Percentiles rank a stretch among this genome's conserved stretches.
These are phyloP conservation scores for Calonectria honghensis DNA, from an alignment of 2,329 filamentous ascomycete species.

Conservation along the genomic window DNA sequence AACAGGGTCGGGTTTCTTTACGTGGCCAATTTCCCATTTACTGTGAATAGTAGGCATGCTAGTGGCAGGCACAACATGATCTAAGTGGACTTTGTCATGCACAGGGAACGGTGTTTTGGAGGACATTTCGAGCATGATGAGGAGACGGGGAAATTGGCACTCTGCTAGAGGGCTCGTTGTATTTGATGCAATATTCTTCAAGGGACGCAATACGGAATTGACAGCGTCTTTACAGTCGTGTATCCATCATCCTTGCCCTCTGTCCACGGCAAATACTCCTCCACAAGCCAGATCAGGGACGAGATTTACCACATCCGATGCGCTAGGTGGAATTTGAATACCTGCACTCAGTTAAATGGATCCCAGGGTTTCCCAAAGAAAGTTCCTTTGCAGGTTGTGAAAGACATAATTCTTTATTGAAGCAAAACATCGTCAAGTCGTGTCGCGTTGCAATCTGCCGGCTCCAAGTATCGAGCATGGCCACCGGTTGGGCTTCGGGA, in stretches of 20 bases:
- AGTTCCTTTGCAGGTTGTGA: not conserved
- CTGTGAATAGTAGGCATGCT: not conserved
- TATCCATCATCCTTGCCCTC: not conserved
- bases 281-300: not conserved
- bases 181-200: not conserved
- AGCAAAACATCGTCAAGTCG: not conserved
- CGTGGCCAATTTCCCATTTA: not conserved
- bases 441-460: not conserved
- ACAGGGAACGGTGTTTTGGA: not conserved
- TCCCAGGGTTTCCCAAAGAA: not conserved
- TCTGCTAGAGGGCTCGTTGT: not conserved
- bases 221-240: not conserved
- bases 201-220: not conserved
- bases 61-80: not conserved
- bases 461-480: not conserved
- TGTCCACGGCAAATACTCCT: not conserved
- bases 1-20: not conserved
- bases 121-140: not conserved
- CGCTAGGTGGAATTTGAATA: not conserved
- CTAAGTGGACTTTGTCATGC: not conserved
- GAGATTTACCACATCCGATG: not conserved
- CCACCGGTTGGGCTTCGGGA: not conserved
- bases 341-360: not conserved
- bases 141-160: not conserved
- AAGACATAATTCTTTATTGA: conserved; percentile 3